Evolutionary conservation across 495 filamentous ascomycete species (phyloP).

Genomic region (Mytilinidion resinicola): DNA sequence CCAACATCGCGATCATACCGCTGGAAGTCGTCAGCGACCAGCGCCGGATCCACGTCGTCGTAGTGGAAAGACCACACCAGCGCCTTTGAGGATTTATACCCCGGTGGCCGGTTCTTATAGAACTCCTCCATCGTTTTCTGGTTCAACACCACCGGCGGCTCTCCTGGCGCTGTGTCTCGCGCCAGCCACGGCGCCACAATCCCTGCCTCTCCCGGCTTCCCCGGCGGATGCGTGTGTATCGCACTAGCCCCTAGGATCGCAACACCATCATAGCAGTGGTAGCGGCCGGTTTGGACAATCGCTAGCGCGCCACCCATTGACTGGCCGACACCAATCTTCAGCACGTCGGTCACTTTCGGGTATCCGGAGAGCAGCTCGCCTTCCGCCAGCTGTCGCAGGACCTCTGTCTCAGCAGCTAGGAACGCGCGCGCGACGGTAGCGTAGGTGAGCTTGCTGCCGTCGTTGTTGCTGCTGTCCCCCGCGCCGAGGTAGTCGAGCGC

Average conservation of each 20-base stretch:
- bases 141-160: neutral
- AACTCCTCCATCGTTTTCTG: neutral
- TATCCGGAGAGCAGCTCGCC: neutral
- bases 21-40: neutral
- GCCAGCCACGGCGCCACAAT: neutral
- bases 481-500: neutral
- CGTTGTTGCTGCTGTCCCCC: neutral
- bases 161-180: neutral
- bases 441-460: neutral
- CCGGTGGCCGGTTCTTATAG: neutral
- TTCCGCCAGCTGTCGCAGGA: neutral
- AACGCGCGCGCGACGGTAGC: neutral
- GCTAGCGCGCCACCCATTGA: neutral
- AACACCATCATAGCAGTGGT: neutral
- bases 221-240: neutral
- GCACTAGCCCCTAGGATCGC: neutral
- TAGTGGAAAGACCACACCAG: neutral
- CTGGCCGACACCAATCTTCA: neutral
- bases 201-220: neutral
- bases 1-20: neutral
- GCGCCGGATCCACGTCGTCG: neutral
- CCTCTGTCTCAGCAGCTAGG: neutral
- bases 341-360: neutral
- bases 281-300: neutral
- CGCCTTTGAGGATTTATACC: neutral